These are phyloP conservation scores for Hyphopichia khmerensis DNA, from an alignment of 1,139 yeast genomes.

Conservation along the genomic window DNA sequence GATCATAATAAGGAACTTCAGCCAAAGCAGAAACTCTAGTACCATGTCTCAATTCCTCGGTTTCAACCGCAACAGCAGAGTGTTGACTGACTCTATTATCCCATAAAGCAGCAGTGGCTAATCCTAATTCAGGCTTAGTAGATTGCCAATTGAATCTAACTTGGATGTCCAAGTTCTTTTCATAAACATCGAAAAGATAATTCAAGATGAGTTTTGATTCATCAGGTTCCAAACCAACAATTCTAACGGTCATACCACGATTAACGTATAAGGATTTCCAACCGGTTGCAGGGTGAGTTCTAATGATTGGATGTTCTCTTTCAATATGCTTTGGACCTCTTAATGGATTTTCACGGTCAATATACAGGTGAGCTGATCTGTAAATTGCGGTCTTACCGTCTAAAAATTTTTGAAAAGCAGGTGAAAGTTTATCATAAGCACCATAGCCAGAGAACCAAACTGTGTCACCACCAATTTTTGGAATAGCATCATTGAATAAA, in stretches of 20 bases:
- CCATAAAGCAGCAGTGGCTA: slow-evolving; percentile 50
- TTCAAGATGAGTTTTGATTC: slow-evolving; percentile 18
- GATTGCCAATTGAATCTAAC: slow-evolving; percentile 50
- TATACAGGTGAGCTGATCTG: slow-evolving; percentile 20
- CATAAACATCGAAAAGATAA: slow-evolving; percentile 19
- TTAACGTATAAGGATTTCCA: slow-evolving; percentile 19
- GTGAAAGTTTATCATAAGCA: slow-evolving; percentile 23
- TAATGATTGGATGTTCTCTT: slow-evolving; percentile 16
- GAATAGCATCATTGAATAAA: slow-evolving; percentile 16
- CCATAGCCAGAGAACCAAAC: slow-evolving; percentile 18
- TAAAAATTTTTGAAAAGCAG: slow-evolving; percentile 20
- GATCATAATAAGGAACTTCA: slow-evolving; percentile 47
- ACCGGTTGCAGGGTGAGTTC: slow-evolving; percentile 17
- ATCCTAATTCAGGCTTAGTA: slow-evolving; percentile 29
- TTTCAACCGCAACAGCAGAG: slow-evolving; percentile 25
- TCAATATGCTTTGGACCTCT: slow-evolving; percentile 17
- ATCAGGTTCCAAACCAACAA: slow-evolving; percentile 20
- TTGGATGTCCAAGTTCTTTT: slow-evolving; percentile 28
- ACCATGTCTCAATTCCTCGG: slow-evolving; percentile 19
- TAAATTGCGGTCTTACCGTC: slow-evolving; percentile 23
- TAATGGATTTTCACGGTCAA: slow-evolving; percentile 21
- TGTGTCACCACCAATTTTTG: slow-evolving; percentile 16
- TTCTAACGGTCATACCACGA: slow-evolving; percentile 18
- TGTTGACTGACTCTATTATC: slow-evolving; percentile 48
- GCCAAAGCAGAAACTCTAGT: slow-evolving; percentile 51